Conservation (phyloP, 495 filamentous ascomycete genomes). For the Venustampulla echinocandica region DNA sequence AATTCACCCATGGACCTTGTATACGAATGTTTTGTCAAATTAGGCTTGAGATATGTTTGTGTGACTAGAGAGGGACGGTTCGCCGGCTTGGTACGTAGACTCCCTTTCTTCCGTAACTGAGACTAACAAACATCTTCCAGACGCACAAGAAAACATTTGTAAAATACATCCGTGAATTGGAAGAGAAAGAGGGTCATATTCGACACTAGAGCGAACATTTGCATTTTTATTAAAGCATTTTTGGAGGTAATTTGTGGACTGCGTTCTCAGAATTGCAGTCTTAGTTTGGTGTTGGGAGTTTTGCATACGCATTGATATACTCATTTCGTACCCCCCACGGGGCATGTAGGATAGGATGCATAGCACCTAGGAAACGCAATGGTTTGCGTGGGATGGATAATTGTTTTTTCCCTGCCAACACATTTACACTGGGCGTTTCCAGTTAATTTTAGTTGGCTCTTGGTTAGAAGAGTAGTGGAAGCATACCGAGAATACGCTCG, state of each 20-base stretch:
- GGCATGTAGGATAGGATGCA: too few relatives aligned
- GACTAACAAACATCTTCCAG: slow-evolving; percentile 33
- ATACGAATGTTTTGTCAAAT: slow-evolving; percentile 93
- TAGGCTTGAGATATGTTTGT: slow-evolving; percentile 88
- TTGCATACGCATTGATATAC: too few relatives aligned
- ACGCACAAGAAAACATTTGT: slow-evolving; percentile 93
- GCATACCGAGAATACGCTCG: too few relatives aligned
- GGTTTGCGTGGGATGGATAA: neutral
- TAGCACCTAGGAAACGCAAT: too few relatives aligned
- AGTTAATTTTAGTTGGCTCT: too few relatives aligned
- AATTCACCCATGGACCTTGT: slow-evolving; percentile 89
- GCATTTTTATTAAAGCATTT: neutral
- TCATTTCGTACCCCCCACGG: too few relatives aligned
- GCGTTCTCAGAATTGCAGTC: neutral
- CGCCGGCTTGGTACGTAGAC: slow-evolving; percentile 63
- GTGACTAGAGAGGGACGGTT: slow-evolving; percentile 76
- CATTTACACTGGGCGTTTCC: too few relatives aligned
- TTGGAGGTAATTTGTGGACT: neutral
- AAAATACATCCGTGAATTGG: slow-evolving; percentile 79
- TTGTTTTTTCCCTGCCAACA: too few relatives aligned
- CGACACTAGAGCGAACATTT: too few relatives aligned
- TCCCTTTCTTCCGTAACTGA: neutral
- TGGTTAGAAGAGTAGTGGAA: too few relatives aligned
- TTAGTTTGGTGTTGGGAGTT: too few relatives aligned
- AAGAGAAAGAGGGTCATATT: slow-evolving; percentile 43